Percentiles rank a stretch among this genome's conserved stretches.
These are phyloP conservation scores for Trichoderma koningii DNA, from an alignment of 2,329 filamentous ascomycete species.

Conservation along the genomic window DNA sequence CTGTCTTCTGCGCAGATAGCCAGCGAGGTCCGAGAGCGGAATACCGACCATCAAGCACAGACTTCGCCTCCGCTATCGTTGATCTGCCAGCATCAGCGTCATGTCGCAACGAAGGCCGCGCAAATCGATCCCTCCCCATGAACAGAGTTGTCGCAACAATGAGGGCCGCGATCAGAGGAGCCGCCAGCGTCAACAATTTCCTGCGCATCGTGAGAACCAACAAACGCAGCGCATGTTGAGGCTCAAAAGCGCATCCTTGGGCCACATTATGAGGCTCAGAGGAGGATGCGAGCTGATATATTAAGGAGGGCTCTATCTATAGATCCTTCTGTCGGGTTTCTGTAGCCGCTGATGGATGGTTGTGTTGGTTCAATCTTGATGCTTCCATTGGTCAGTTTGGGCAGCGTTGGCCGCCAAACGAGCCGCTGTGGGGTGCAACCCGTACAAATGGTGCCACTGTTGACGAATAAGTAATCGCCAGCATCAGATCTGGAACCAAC, in stretches of 20 bases:
- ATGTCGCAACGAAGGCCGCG: not conserved
- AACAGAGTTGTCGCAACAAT: conserved; percentile 24
- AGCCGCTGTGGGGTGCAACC: not conserved
- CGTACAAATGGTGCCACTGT: not conserved
- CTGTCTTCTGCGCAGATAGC: not conserved
- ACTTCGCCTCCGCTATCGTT: not conserved
- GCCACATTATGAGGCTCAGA: not conserved
- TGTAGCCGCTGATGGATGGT: not conserved
- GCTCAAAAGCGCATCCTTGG: not conserved
- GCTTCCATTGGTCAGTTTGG: not conserved
- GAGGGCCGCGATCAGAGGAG: conserved; percentile 15
- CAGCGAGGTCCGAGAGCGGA: not conserved
- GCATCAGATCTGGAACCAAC: conserved; percentile 10
- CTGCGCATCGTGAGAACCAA: conserved; percentile 7
- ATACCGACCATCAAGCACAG: conserved; percentile 46
- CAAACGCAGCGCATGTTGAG: not conserved
- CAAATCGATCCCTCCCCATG: conserved; percentile 4
- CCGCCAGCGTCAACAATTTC: conserved; percentile 20
- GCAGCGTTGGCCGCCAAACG: not conserved
- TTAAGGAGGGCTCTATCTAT: not conserved
- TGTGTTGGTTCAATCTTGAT: not conserved
- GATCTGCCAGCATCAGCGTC: not conserved
- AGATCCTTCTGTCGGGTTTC: not conserved
- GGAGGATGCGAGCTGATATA: not conserved
- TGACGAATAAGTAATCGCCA: not conserved